Base-by-base conservation (phyloP, 495 filamentous ascomycete genomes). In the Penicillium diatomitis region DNA sequence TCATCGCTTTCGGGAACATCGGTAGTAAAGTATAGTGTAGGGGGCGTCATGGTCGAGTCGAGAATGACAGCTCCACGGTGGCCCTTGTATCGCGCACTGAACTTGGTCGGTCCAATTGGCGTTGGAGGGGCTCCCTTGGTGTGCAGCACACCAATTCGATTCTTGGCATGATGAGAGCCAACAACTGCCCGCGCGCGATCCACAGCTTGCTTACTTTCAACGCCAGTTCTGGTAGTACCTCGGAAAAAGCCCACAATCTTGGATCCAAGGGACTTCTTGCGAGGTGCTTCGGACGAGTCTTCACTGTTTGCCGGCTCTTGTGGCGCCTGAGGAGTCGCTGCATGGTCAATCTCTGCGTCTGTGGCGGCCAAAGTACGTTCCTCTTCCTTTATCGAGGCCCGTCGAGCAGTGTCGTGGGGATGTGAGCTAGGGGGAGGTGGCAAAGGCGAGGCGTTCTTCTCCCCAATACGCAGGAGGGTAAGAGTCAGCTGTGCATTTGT, bases 401-500 rank as follows among this genome's bases (percentile, higher is more conserved):
- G 58, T 37, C 62, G 56, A 2, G 56, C 57, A 7, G 83, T 75
- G 0, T 83, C 80, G 5, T 78, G 71, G 10, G 73, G 60, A 8
- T 56, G 55, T n/a, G 75, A 71, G 3, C 66, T 68, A 4, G 88
- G 86, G 3, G 87, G 86, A 4, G 88, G 86, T 2, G 88, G 87
- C 1, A 94, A 67, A 0, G 88, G 88, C 2, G 85, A 81, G 51
- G 84, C 80, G 68, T 88, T 90, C 8, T 78, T 80, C 65, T 94
- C 89, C 41, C 88, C 86, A 38, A 91, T 79, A 20, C 89, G 85
- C 8, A 96, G 81, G 8, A 95, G 76, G 2, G 88, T 92, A 8
- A 95, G 63, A 0, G 88, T 86, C 27, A 95, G 70, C 55, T 94
- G 89, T 8, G 87, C 87, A 63, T 95, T 90, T 3, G 88, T 95